phyloP scores from a whole-genome alignment of 441 rosid species.

The Erodium trifolium region DNA sequence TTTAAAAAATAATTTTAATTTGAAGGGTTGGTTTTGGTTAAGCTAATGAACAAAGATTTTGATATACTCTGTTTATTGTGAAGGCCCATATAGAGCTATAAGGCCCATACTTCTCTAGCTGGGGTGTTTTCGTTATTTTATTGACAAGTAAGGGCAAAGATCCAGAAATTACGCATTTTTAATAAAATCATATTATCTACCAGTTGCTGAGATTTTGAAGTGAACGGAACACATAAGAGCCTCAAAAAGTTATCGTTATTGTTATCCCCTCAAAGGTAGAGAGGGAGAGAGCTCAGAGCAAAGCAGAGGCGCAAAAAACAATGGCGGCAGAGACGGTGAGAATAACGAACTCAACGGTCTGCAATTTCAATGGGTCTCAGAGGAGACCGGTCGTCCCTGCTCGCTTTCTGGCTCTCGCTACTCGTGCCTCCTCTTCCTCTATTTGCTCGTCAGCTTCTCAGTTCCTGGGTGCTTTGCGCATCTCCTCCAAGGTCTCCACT shows the following conservation, averaged over 20 bases:
- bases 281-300: not conserved
- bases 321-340: conserved; percentile 74
- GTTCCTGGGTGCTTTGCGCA: conserved; percentile 38
- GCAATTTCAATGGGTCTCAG: conserved; percentile 49
- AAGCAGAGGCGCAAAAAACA: conserved; percentile 8
- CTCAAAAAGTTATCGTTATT: not conserved
- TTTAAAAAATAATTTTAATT: no score
- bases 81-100: no score
- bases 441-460: conserved; percentile 45
- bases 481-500: conserved; percentile 24
- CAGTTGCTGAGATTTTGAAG: not conserved
- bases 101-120: no score
- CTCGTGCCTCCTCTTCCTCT: conserved; percentile 29
- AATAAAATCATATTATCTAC: not conserved
- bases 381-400: conserved; percentile 34
- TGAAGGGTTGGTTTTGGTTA: no score
- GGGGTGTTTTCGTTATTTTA: not conserved
- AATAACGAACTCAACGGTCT: conserved; percentile 38
- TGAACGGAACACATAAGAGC: not conserved
- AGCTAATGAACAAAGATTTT: no score
- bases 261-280: not conserved
- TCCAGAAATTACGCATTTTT: not conserved
- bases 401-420: conserved; percentile 41
- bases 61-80: no score
- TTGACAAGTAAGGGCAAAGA: not conserved